Conservation (phyloP, 176 grass and related monocot species). For the Panicum miliaceum region DNA sequence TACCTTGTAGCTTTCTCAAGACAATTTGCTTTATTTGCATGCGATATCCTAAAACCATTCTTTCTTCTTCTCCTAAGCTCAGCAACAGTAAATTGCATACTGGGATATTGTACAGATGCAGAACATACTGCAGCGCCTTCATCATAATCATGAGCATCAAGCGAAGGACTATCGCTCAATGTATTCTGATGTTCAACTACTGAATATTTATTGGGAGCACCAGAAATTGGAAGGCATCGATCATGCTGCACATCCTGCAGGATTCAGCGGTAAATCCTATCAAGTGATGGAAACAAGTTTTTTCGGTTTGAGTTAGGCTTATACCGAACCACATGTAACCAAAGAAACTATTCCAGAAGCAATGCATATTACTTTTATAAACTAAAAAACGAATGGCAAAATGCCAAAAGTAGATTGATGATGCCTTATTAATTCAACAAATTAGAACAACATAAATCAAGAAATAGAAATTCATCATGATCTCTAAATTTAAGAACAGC, state of each 20-base stretch:
- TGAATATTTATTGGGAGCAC: slow-evolving; percentile 43
- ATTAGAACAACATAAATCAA: background rate
- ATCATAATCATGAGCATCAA: slow-evolving; percentile 43
- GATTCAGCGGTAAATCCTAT: slow-evolving; percentile 23
- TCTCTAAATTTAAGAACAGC: slow-evolving; percentile 5
- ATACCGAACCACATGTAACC: slow-evolving; percentile 14
- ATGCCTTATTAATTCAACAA: slow-evolving; percentile 18
- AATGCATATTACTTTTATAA: background rate
- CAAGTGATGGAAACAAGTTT: slow-evolving; percentile 12
- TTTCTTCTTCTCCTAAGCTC: slow-evolving; percentile 80
- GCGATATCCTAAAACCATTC: slow-evolving; percentile 49
- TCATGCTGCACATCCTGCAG: slow-evolving; percentile 51
- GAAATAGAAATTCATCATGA: background rate
- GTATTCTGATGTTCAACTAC: slow-evolving; percentile 42
- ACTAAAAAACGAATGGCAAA: slow-evolving; percentile 10
- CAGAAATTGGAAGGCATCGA: slow-evolving; percentile 39
- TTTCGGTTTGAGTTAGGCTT: background rate
- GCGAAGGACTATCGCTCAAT: slow-evolving; percentile 42
- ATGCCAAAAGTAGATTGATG: slow-evolving; percentile 30
- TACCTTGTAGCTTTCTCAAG: slow-evolving; percentile 61
- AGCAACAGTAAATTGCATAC: slow-evolving; percentile 65
- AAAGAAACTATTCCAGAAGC: slow-evolving; percentile 5
- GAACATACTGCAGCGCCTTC: slow-evolving; percentile 47
- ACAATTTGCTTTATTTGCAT: slow-evolving; percentile 45
- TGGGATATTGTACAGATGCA: slow-evolving; percentile 54